Base-by-base conservation (phyloP, 2,329 filamentous ascomycete species). In the Lasiodiplodia gonubiensis region DNA sequence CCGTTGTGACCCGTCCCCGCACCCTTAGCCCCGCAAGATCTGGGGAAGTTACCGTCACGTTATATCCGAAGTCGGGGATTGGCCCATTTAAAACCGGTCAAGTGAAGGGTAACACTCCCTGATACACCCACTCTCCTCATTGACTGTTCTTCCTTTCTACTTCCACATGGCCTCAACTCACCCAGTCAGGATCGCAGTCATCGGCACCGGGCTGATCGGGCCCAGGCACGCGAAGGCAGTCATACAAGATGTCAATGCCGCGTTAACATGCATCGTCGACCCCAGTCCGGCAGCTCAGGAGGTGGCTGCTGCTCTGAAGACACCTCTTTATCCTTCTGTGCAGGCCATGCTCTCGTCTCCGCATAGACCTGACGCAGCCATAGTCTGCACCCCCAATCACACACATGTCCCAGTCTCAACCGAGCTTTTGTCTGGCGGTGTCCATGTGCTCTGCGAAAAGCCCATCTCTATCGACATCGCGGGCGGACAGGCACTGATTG, bases 381-480 rank as follows among this genome's bases (percentile, higher is more conserved):
- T 88, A 49, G 81, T 88, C 59, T 87, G 86, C 78, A 88, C 86
- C 0, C 86, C 86, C 2, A 89, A 88, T 70, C 80, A 85, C 70
- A 87, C 85, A 0, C 86, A 89, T 68, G 85, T 86, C 4, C 60
- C 82, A 0, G 68, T 88, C 1, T 77, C 84, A 2, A 80, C 79
- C n/a, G 78, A 84, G 48, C 77, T 88, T 1, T 77, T 86, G 1
- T 71, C 77, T 0, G 79, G 75, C 0, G 83, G 81, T 0, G 74
- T 88, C n/a, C 83, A 87, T 63, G 78, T 88, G 0, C 78, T 89
- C 0, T 80, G 87, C 23, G 87, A 89, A 71, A 88, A 89, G 71
- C 86, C 86, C 0, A 73, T 89, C 27, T 82, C 83, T 49, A 81
- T 76, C 5, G 77, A 81, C 37, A 74, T 82, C 25, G 55, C 69